Evolutionary conservation across 2,329 filamentous ascomycete species (phyloP), one percentile per base, ranked within the genome.

Genomic region (Pseudogymnoascus verrucosus): DNA sequence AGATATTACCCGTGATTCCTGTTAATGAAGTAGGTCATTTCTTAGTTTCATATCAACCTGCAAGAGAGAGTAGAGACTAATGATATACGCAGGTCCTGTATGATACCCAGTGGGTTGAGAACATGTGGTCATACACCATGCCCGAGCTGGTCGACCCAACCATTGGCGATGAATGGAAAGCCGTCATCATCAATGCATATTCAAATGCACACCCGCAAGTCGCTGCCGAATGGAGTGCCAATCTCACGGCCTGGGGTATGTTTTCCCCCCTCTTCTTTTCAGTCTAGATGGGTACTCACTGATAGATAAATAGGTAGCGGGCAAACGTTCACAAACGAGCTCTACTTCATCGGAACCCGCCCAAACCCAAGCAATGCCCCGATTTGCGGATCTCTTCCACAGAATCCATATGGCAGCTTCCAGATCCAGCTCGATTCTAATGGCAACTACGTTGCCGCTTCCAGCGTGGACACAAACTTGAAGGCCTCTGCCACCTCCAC

Each of bases 271-370:
- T 26, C 26, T 26, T 62, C 8, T 34, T 12, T 57, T 39, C 12
- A 10, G 51, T 44, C 16, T 19, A 61, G 26, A 21, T 26, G 23
- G 59, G 59, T 10, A 40, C 14, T 37, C 34, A 21, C 59, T 60
- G 59, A 39, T 14, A 23, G 16, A n/a, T 62, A 19, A 57, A 28
- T 14, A 69, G 68, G 68, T 57, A 64, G 64, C 44, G 68, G 68
- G 36, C 66, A 70, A 51, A 70, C 68, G 7, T 70, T 61, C 62
- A 67, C 65, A 40, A 70, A 70, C 65, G 68, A 69, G 64, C 63
- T 70, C 19, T 67, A 63, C 65, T 70, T 70, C 63, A 70, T 70
- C 63, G 68, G 68, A 36, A 70, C 68, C 12, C 67, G 68, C 1
- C 67, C 68, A 34, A 70, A 70, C 64, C 65, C 68, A 14, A 67